Base-by-base conservation (phyloP, 495 filamentous ascomycete genomes). In the Extremus antarcticus region DNA sequence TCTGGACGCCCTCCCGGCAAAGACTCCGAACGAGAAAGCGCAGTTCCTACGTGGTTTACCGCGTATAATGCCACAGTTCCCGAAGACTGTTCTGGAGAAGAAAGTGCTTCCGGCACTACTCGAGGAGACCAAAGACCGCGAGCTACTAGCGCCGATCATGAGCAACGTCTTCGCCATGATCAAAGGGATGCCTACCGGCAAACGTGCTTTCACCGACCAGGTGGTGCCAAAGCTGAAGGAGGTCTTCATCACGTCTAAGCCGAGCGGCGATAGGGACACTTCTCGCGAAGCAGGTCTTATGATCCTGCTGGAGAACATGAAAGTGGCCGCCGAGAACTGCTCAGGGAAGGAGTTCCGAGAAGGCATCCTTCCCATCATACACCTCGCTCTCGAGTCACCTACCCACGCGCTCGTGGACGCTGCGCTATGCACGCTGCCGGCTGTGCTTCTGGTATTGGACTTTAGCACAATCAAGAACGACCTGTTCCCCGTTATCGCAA, bases 381-480 rank as follows among this genome's bases (percentile, higher is more conserved):
- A 87, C 19, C 66, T 86, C 20, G 86, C 87, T 0, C 71, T 98
- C 50, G 90, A 96, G 60, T 94, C 87, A 0, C 78, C 88, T 16
- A 95, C 90, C 0, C 92, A 94, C 60, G 81, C 84, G 8, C 70
- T 97, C 17, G 87, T 94, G 1, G 92, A 97, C 72, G 86, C 84
- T 15, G 79, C 88, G 10, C 74, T 97, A 19, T 77, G 83, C 50
- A 82, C 81, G 19, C 71, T 98, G 11, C 81, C 86, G 17, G 70
- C 75, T 0, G 75, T 96, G 25, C 71, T 97, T 24, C 83, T 87
- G 0, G 80, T 88, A 17, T 78, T 97, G 11, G 92, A 98, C 64
- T 97, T 96, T 60, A 90, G 84, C 49, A 97, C 92, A 1, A 86
- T 95, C 57, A 97, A 96, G 66, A 88, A 90, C 62, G 90, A 97